phyloP scores from a whole-genome alignment of 495 filamentous ascomycete species.

The Trichoderma asperelloides region DNA sequence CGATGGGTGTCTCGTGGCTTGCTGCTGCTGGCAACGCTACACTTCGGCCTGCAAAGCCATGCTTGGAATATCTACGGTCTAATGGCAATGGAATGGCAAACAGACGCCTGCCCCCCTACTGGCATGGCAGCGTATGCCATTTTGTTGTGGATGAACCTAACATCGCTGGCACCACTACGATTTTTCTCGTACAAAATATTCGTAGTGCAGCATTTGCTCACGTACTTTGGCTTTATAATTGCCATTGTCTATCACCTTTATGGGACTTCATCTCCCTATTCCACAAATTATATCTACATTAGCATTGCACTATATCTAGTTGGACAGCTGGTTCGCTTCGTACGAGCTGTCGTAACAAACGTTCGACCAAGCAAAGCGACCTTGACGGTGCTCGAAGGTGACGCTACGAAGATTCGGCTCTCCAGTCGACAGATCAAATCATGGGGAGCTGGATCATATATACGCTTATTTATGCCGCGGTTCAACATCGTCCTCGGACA shows the following conservation, averaged over 20 bases:
- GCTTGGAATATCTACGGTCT: not conserved
- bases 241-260: not conserved
- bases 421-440: not conserved
- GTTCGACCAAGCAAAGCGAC: conserved; percentile 1
- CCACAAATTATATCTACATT: not conserved
- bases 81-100: not conserved
- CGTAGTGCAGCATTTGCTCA: not conserved
- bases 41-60: conserved; percentile 1
- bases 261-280: not conserved
- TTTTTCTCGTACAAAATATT: not conserved
- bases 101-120: not conserved
- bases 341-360: not conserved
- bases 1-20: not conserved
- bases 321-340: not conserved
- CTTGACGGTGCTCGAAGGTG: not conserved
- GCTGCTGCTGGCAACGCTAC: not conserved
- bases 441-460: not conserved
- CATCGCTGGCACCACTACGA: not conserved
- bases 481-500: not conserved
- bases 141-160: not conserved
- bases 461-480: not conserved
- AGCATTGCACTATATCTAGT: not conserved
- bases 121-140: conserved; percentile 1
- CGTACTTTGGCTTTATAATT: conserved; percentile 1
- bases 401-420: not conserved